phyloP scores from a whole-genome alignment of 78 protist genomes.

The Neovahlkampfia damariscottae region DNA sequence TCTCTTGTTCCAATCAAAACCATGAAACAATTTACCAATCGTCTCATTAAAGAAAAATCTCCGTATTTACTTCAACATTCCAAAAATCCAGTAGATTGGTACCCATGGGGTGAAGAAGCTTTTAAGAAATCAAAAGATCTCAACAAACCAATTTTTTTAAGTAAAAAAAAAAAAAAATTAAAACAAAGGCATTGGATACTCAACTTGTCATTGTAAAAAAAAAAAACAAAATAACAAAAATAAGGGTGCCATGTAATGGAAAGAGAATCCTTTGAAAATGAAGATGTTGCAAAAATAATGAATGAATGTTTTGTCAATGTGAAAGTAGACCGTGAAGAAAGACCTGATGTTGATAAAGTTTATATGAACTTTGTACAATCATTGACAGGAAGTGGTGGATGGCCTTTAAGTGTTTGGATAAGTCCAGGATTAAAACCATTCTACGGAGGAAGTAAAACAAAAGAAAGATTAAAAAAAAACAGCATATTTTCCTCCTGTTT shows the following conservation, averaged over 20 bases:
- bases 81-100: conserved; percentile 39
- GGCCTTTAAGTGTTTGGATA: conserved; percentile 70
- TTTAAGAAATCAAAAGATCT: conserved; percentile 15
- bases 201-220: conserved; percentile 58
- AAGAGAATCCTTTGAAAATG: conserved; percentile 48
- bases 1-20: too few relatives aligned
- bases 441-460: conserved; percentile 62
- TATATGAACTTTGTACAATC: conserved; percentile 63
- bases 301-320: conserved; percentile 60
- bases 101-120: conserved; percentile 70
- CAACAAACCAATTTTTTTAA: conserved; percentile 54
- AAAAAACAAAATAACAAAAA: too few relatives aligned
- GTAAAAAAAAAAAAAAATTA: too few relatives aligned
- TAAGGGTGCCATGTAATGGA: conserved; percentile 82
- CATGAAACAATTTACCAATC: neutral
- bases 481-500: conserved; percentile 52
- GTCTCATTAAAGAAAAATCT: conserved; percentile 1
- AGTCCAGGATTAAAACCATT: conserved; percentile 57
- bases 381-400: conserved; percentile 59
- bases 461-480: too few relatives aligned
- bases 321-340: conserved; percentile 70
- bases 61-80: conserved; percentile 34
- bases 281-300: conserved; percentile 49
- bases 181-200: conserved; percentile 67
- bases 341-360: conserved; percentile 66